Conservation (phyloP, 1,284 basidiomycete genomes). For the Volvariella surrecta region DNA sequence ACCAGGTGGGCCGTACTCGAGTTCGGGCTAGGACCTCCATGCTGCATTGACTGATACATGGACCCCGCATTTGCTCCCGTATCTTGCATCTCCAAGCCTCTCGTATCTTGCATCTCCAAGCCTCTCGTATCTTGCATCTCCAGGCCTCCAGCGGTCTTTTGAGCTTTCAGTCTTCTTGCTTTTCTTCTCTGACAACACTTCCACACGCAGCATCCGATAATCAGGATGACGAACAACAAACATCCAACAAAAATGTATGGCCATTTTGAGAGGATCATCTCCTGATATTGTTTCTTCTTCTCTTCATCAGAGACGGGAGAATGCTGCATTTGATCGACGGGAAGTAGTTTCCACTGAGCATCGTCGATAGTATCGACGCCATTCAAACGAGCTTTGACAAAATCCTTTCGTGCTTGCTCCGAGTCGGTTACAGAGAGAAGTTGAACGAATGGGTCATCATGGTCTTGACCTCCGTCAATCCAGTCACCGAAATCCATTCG, state of each 20-base stretch:
- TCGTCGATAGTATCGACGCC: conserved; percentile 40
- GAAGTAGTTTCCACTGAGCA: conserved; percentile 48
- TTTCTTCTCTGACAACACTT: conserved; percentile 50
- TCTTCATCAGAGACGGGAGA: conserved; percentile 59
- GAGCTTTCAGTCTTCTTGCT: conserved; percentile 14
- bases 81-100: neutral
- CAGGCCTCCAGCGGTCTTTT: conserved; percentile 10
- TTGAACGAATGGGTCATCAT: conserved; percentile 41
- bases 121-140: conserved; percentile 4
- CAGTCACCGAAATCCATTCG: conserved; percentile 53
- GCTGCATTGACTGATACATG: too few species aligned
- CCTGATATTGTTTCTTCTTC: conserved; percentile 64
- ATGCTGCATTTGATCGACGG: conserved; percentile 45
- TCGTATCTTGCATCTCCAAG: too few species aligned
- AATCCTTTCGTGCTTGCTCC: conserved; percentile 39
- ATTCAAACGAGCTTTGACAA: conserved; percentile 40
- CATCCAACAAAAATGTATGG: conserved; percentile 67
- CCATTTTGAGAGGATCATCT: conserved; percentile 63
- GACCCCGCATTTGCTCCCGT: too few species aligned
- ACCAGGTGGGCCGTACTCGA: too few species aligned
- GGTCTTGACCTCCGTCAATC: conserved; percentile 18
- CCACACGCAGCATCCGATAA: conserved; percentile 49
- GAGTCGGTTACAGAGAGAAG: conserved; percentile 39
- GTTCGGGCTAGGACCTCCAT: too few species aligned
- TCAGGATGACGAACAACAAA: conserved; percentile 39